These are phyloP conservation scores for Boehmeria nivea DNA, from an alignment of 306 rosid genomes.

Conservation along the genomic window DNA sequence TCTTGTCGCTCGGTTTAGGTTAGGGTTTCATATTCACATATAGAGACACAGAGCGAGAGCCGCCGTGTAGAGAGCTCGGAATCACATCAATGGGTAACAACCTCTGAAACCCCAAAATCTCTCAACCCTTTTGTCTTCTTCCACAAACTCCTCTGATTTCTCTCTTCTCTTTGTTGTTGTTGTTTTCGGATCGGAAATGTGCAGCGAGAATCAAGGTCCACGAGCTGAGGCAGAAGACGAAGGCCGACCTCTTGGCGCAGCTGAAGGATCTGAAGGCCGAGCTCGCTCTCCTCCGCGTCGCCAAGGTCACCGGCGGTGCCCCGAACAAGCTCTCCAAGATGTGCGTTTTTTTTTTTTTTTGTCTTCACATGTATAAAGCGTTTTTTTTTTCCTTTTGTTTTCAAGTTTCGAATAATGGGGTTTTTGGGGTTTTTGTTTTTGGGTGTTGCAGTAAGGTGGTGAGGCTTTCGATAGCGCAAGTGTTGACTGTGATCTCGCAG, in stretches of 20 bases:
- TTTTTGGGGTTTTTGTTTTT: constrained; percentile 8
- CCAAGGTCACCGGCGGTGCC: constrained; percentile 98
- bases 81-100: too few species aligned
- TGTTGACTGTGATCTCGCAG: constrained; percentile 92
- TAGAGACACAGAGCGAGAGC: too few species aligned
- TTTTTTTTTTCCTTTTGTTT: neutral
- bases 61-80: too few species aligned
- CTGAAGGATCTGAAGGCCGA: constrained; percentile 96
- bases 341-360: constrained; percentile 23
- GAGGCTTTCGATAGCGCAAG: constrained; percentile 88
- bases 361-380: neutral
- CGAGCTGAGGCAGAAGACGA: constrained; percentile 81
- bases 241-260: constrained; percentile 65
- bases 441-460: constrained; percentile 72
- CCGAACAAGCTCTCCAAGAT: constrained; percentile 99
- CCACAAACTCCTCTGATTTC: too few species aligned
- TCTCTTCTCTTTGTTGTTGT: neutral
- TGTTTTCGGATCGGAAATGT: neutral
- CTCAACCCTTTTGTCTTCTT: too few species aligned
- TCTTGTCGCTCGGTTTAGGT: too few species aligned
- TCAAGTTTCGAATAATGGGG: too few species aligned
- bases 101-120: too few species aligned
- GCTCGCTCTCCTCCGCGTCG: constrained; percentile 87
- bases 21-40: too few species aligned
- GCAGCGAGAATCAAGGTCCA: constrained; percentile 95